Percentiles rank a stretch among this genome's conserved stretches.
phyloP scores from a whole-genome alignment of 139 green algal species.

The Bryopsis sp. region DNA sequence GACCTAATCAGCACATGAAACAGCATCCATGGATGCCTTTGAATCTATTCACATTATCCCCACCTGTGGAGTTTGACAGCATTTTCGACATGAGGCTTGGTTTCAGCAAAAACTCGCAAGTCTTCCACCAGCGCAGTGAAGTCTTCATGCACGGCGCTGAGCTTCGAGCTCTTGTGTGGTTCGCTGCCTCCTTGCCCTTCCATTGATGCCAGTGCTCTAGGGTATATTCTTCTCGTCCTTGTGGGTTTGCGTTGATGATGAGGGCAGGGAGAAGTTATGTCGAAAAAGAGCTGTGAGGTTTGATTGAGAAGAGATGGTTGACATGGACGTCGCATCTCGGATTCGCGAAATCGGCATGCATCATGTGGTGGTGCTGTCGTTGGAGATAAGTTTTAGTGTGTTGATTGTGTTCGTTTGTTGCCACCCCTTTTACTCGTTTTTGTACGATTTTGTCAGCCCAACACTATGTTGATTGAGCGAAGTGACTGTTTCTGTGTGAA shows the following conservation, averaged over 20 bases:
- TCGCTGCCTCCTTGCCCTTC: not conserved
- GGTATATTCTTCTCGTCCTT: not conserved
- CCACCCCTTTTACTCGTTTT: no score
- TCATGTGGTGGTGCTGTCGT: no score
- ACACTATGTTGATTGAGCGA: no score
- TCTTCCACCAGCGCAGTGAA: not conserved
- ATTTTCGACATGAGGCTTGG: not conserved
- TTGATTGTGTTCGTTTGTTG: no score
- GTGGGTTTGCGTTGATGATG: no score
- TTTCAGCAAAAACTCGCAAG: not conserved
- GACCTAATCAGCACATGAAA: not conserved
- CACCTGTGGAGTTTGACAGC: not conserved
- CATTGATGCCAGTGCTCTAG: not conserved
- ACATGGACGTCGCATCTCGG: no score
- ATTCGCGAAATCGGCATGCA: no score
- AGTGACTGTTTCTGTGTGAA: no score
- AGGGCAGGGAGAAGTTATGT: not conserved
- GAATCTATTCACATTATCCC: not conserved
- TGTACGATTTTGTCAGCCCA: no score
- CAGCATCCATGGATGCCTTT: not conserved
- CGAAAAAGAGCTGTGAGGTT: not conserved
- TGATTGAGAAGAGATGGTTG: not conserved
- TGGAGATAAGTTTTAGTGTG: no score
- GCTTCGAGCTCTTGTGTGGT: not conserved
- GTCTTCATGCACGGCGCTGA: not conserved